phyloP scores from a whole-genome alignment of 257 asterid species.

The Datura wrightii region DNA sequence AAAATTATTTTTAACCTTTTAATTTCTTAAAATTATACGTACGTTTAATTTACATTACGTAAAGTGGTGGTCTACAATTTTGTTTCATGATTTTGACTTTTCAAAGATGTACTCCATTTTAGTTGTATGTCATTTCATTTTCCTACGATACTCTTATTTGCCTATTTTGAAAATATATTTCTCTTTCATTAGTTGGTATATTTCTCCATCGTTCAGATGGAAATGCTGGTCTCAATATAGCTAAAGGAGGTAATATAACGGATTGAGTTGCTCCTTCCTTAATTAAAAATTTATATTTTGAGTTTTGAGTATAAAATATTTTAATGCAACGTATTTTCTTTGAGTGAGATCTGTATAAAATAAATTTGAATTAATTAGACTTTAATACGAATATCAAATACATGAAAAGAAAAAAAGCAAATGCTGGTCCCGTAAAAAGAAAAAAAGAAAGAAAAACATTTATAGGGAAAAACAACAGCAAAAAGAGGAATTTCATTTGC shows the following conservation, averaged over 20 bases:
- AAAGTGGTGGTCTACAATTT: slow-evolving; percentile 24
- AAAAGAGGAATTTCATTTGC: background rate
- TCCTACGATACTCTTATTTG: background rate
- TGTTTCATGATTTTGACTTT: slow-evolving; percentile 28
- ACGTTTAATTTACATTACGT: background rate
- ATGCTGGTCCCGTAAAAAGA: background rate
- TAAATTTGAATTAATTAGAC: no score
- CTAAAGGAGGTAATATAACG: no score
- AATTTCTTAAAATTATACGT: background rate
- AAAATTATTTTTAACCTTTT: no score
- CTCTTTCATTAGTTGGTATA: slow-evolving; percentile 16
- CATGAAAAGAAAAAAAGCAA: no score
- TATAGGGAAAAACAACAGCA: background rate
- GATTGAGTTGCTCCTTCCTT: no score
- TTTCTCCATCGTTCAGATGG: slow-evolving; percentile 28
- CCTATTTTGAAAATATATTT: slow-evolving; percentile 13
- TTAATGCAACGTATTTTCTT: no score
- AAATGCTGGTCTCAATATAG: background rate
- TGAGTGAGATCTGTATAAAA: no score
- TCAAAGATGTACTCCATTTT: background rate
- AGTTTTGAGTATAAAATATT: no score
- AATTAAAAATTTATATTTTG: no score
- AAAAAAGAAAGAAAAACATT: background rate
- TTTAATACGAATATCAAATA: no score
- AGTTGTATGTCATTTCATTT: background rate